Conservation (phyloP, 2,329 filamentous ascomycete genomes). For the Epichloe glyceriae region DNA sequence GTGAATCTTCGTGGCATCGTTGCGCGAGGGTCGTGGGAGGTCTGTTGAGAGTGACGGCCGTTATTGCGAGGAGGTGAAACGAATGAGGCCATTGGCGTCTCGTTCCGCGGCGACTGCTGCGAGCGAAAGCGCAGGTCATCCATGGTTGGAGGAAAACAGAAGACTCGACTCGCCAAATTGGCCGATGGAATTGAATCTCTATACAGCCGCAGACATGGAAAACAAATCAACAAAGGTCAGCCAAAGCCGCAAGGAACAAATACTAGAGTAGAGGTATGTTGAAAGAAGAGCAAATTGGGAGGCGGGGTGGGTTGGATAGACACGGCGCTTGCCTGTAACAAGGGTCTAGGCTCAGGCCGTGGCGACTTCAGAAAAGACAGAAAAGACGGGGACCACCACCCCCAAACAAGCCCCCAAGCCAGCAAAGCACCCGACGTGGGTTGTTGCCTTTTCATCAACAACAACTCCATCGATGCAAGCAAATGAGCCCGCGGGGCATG, state of each 20-base stretch:
- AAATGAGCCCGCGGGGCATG: not conserved
- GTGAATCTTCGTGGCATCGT: constrained; percentile 86
- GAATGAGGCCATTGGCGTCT: constrained; percentile 61
- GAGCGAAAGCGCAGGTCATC: constrained; percentile 69
- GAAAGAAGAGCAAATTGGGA: constrained; percentile 17
- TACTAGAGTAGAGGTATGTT: constrained; percentile 15
- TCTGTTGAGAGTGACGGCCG: constrained; percentile 42
- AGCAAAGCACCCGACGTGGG: constrained; percentile 1
- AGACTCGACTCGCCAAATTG: constrained; percentile 27
- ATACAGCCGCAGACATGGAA: constrained; percentile 24
- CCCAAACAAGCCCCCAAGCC: not conserved
- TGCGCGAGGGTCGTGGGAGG: constrained; percentile 54
- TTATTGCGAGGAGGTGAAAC: constrained; percentile 62
- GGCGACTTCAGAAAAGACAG: constrained; percentile 2
- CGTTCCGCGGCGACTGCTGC: constrained; percentile 66
- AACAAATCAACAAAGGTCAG: constrained; percentile 20
- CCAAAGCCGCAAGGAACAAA: constrained; percentile 10
- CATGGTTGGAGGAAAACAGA: constrained; percentile 33
- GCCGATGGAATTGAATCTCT: constrained; percentile 17
- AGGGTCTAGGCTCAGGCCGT: constrained; percentile 9
- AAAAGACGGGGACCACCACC: not conserved
- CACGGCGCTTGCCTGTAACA: constrained; percentile 10
- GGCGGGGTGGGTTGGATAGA: constrained; percentile 14
- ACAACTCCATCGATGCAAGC: too few relatives aligned
- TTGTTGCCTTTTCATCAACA: constrained; percentile 1